A percentile compares a stretch with the other conserved stretches of the same genome.
Evolutionary conservation across 1,139 yeast species (phyloP).

Genomic region (Schwanniomyces etchellsii): DNA sequence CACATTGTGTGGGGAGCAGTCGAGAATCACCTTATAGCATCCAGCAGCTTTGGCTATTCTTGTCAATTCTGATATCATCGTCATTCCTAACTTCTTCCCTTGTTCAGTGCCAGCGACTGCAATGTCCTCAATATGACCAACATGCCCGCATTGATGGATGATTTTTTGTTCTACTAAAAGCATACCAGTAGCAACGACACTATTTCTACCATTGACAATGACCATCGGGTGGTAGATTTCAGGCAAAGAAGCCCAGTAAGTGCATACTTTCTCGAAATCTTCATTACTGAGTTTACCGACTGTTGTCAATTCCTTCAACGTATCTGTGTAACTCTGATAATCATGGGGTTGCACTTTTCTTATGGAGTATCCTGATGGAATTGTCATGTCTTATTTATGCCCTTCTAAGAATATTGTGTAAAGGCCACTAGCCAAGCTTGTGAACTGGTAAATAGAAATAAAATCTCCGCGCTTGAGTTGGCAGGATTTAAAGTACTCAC

Average conservation of each 20-base stretch:
- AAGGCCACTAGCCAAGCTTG: background rate
- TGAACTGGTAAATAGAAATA: background rate
- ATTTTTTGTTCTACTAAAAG: constrained; percentile 53
- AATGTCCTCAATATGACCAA: constrained; percentile 95
- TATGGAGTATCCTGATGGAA: constrained; percentile 51
- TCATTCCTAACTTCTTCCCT: constrained; percentile 74
- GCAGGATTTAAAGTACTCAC: background rate
- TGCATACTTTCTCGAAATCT: constrained; percentile 37
- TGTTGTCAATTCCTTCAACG: constrained; percentile 52
- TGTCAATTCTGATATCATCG: constrained; percentile 59
- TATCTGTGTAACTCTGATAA: constrained; percentile 40
- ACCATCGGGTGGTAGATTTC: constrained; percentile 55
- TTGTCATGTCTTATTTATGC: constrained; percentile 9
- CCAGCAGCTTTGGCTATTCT: constrained; percentile 54
- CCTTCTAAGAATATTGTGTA: background rate
- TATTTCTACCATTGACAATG: constrained; percentile 42
- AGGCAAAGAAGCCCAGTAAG: constrained; percentile 43
- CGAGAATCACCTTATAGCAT: constrained; percentile 85
- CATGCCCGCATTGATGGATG: constrained; percentile 75
- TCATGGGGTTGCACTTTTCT: constrained; percentile 44
- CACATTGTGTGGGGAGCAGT: constrained; percentile 77
- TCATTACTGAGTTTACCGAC: constrained; percentile 51
- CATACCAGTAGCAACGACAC: constrained; percentile 47
- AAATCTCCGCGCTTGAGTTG: background rate
- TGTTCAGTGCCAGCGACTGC: constrained; percentile 74